Evolutionary conservation across 345 rosid species (phyloP).

Genomic region (Eucalyptus cladocalyx): DNA sequence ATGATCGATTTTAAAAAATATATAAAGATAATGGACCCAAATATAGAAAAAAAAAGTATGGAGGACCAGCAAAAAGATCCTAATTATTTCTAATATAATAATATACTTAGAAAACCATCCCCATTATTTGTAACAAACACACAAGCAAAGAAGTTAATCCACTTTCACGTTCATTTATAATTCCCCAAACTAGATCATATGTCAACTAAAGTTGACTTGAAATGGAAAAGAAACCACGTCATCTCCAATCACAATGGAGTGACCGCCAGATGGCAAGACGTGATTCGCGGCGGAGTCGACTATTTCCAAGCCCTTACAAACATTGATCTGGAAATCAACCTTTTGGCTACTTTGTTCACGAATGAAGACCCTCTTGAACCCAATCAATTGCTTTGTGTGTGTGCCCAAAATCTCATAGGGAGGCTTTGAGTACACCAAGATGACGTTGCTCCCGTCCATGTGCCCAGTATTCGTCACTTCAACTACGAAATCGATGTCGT

Average conservation of each 20-base stretch:
- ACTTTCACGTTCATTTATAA: background rate
- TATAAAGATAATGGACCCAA: background rate
- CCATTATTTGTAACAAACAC: background rate
- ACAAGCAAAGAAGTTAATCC: background rate
- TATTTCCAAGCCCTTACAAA: conserved; percentile 10
- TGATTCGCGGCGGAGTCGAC: conserved; percentile 1
- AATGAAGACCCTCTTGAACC: conserved; percentile 15
- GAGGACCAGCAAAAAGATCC: background rate
- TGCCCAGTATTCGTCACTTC: conserved; percentile 3
- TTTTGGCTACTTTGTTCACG: background rate
- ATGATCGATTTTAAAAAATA: background rate
- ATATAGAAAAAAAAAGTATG: background rate
- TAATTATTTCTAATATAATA: background rate
- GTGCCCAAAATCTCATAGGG: conserved; percentile 3
- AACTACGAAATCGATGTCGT: background rate
- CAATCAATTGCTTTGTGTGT: conserved; percentile 16
- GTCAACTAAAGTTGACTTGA: background rate
- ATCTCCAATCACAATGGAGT: background rate
- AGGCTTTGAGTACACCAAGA: conserved; percentile 18
- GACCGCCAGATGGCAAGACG: conserved; percentile 10
- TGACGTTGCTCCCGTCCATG: conserved; percentile 13
- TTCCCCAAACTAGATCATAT: background rate
- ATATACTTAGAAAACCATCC: background rate
- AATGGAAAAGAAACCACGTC: background rate
- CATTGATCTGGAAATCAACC: conserved; percentile 8